Conservation (phyloP, 306 rosid species). For the Pyrus bretschneideri region DNA sequence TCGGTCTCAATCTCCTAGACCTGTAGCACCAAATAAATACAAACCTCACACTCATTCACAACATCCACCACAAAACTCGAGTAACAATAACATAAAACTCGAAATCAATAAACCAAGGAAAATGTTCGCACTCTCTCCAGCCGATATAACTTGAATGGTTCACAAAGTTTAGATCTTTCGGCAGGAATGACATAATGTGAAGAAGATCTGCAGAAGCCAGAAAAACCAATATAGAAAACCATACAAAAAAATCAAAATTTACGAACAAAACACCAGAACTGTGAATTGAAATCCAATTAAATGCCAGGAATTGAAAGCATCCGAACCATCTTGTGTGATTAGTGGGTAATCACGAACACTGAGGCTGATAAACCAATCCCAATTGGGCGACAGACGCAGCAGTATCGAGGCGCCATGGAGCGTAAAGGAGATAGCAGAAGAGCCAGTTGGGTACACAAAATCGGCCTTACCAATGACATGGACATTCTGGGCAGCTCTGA, state of each 20-base stretch:
- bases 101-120: not conserved
- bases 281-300: not conserved
- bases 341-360: conserved; percentile 70
- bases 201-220: conserved; percentile 66
- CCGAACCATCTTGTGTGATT: conserved; percentile 80
- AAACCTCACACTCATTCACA: conserved; percentile 1
- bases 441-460: conserved; percentile 57
- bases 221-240: conserved; percentile 26
- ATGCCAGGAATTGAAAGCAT: not conserved
- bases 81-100: not conserved
- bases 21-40: conserved; percentile 30
- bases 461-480: conserved; percentile 78
- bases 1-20: conserved; percentile 62
- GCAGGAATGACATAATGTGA: conserved; percentile 84
- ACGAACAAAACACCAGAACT: not conserved
- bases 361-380: conserved; percentile 89
- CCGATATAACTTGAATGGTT: conserved; percentile 93
- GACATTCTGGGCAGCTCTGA: conserved; percentile 77
- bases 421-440: conserved; percentile 52
- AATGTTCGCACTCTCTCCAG: conserved; percentile 81
- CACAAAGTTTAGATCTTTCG: conserved; percentile 80
- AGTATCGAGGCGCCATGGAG: conserved; percentile 83
- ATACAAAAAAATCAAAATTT: not conserved
- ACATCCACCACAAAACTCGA: not conserved
- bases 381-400: conserved; percentile 51